These are phyloP conservation scores for Eucalyptus decipiens DNA, from an alignment of 345 rosid genomes.

Conservation along the genomic window DNA sequence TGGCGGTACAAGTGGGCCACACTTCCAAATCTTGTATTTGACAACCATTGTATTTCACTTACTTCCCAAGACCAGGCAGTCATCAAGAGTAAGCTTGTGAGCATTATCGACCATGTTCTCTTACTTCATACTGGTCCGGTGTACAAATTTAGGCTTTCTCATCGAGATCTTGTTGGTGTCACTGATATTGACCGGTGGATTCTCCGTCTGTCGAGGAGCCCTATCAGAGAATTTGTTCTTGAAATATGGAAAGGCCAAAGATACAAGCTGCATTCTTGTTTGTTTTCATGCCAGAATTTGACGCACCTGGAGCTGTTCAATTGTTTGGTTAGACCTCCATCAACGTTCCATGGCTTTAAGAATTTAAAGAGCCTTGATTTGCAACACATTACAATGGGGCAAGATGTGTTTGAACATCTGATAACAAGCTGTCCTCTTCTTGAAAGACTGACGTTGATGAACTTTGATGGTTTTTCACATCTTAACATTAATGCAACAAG, in stretches of 20 bases:
- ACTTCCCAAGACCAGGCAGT: constrained; percentile 35
- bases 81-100: constrained; percentile 36
- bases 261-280: constrained; percentile 47
- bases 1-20: constrained; percentile 64
- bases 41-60: constrained; percentile 25
- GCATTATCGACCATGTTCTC: constrained; percentile 51
- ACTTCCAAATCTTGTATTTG: constrained; percentile 46
- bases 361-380: constrained; percentile 64
- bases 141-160: constrained; percentile 58
- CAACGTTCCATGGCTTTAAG: constrained; percentile 38
- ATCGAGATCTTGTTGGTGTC: constrained; percentile 50
- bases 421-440: constrained; percentile 44
- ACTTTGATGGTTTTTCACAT: constrained; percentile 48
- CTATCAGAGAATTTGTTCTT: constrained; percentile 46
- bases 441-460: constrained; percentile 54
- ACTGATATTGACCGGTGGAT: constrained; percentile 63
- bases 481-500: constrained; percentile 48
- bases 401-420: constrained; percentile 40
- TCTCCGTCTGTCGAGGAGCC: constrained; percentile 50
- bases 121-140: constrained; percentile 50
- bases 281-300: constrained; percentile 36
- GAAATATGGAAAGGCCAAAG: constrained; percentile 72
- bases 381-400: constrained; percentile 51
- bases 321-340: constrained; percentile 52
- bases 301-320: constrained; percentile 57